Base-by-base conservation (phyloP, 1,139 yeast genomes). In the Yamadazyma sp. region DNA sequence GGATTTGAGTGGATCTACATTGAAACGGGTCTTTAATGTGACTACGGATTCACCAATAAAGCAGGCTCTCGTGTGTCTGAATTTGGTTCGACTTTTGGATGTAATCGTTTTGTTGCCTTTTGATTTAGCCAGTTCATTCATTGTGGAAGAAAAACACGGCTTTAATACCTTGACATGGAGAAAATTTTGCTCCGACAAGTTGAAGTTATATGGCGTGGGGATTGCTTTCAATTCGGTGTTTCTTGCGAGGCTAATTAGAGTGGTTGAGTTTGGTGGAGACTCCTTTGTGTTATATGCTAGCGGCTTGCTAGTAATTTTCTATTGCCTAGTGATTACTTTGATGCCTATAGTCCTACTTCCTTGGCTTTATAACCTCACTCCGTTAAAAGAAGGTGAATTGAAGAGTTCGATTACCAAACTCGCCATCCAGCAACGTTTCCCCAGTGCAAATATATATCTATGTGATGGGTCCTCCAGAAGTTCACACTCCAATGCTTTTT, bases 401-500 rank as follows among this genome's bases (percentile, higher is more conserved):
- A 85, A 86, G 60, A 64, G 74, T 6, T 79, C 85, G 8, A 87
- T 90, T 57, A 94, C 87, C 59, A 66, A 74, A 15, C 74, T 90
- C 46, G 96, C 97, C 15, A 15, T 9, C n/a, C 78, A 83, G 54
- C 66, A 36, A 10, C 31, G 35, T 4, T 39, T 39, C 35, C 41
- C 42, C 9, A 14, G 24, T 11, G 28, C 18, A 9, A 24, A 32
- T 8, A 35, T 87, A 39, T 82, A 74, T 51, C 92, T 86, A 32
- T 78, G 85, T 54, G 96, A 87, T 54, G 95, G 95, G 10, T 86
- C 95, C 37, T 82, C 80, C 57, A 81, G 95, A 62, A 83, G 94
- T 1, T 76, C 89, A 7, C 96, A 87, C 61, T 86, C 95, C 4
- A 87, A 87, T 52, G 96, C 96, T 23, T 86, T 84, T 59, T 87